Conservation (phyloP, 306 rosid species). For the Macrotyloma uniflorum region DNA sequence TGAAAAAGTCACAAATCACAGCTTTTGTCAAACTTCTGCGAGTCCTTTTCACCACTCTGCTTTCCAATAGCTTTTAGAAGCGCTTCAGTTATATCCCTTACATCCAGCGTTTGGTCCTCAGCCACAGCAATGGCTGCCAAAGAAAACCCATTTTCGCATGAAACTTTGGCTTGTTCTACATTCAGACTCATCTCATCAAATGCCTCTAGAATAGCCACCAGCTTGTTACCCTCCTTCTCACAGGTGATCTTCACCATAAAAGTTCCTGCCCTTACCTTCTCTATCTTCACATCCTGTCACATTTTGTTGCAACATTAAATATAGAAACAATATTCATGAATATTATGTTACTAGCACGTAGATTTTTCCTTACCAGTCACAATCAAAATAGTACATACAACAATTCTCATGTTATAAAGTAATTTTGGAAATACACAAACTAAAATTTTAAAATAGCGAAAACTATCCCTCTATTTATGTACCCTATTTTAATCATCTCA, state of each 20-base stretch:
- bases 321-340: not conserved
- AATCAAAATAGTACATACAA: not conserved
- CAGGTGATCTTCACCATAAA: conserved; percentile 61
- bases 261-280: conserved; percentile 57
- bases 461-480: not conserved
- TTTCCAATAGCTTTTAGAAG: conserved; percentile 54
- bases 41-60: conserved; percentile 16
- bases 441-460: not conserved
- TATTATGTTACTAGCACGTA: not conserved
- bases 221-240: conserved; percentile 61
- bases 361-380: not conserved
- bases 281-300: conserved; percentile 72
- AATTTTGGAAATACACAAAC: not conserved
- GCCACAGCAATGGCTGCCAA: conserved; percentile 74
- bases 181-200: conserved; percentile 67
- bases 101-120: conserved; percentile 48
- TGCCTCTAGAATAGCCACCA: conserved; percentile 68
- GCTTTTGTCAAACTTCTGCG: conserved; percentile 4
- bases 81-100: conserved; percentile 49
- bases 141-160: conserved; percentile 57
- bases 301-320: not conserved
- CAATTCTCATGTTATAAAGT: not conserved
- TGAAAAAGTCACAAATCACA: conserved; percentile 18
- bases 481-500: not conserved
- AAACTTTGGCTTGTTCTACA: conserved; percentile 76